Percentiles rank a stretch among this genome's conserved stretches.
Evolutionary conservation across 2,329 filamentous ascomycete species (phyloP).

Genomic region (Arthroderma uncinatum): DNA sequence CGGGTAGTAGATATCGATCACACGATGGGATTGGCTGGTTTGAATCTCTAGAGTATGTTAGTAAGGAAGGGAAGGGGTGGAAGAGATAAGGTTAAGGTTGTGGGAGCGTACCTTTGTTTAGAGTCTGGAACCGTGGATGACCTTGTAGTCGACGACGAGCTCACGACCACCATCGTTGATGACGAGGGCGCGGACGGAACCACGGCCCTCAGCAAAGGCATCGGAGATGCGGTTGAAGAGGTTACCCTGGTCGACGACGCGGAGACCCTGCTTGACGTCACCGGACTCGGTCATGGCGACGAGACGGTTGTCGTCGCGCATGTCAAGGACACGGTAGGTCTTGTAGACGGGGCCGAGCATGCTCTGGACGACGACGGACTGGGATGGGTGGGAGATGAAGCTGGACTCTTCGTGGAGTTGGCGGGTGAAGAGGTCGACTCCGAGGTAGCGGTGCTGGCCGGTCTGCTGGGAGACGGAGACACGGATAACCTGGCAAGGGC

Average conservation of each 20-base stretch:
- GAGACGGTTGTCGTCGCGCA: conserved; percentile 69
- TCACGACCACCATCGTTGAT: conserved; percentile 87
- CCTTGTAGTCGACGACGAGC: conserved; percentile 98
- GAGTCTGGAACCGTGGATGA: conserved; percentile 68
- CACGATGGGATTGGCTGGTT: background rate
- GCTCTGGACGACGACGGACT: conserved; percentile 95
- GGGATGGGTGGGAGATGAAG: conserved; percentile 93
- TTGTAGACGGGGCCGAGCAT: conserved; percentile 99
- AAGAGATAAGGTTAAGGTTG: background rate
- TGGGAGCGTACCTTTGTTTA: conserved; percentile 28
- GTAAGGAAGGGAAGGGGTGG: too few species aligned
- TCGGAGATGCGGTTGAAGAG: conserved; percentile 70
- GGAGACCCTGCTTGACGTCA: conserved; percentile 91
- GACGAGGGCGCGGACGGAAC: conserved; percentile 87
- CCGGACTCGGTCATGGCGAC: conserved; percentile 98
- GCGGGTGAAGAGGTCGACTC: conserved; percentile 99
- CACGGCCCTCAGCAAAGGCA: conserved; percentile 82
- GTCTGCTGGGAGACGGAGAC: conserved; percentile 97
- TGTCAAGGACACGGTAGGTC: conserved; percentile 99
- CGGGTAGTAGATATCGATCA: background rate
- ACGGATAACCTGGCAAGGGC: conserved; percentile 98
- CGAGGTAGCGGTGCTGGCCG: conserved; percentile 98
- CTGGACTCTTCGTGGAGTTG: conserved; percentile 98
- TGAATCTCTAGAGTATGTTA: background rate
- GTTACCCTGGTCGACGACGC: conserved; percentile 89